These are phyloP conservation scores for Cryptococcus sp. DNA, from an alignment of 1,284 basidiomycete genomes.

Conservation along the genomic window DNA sequence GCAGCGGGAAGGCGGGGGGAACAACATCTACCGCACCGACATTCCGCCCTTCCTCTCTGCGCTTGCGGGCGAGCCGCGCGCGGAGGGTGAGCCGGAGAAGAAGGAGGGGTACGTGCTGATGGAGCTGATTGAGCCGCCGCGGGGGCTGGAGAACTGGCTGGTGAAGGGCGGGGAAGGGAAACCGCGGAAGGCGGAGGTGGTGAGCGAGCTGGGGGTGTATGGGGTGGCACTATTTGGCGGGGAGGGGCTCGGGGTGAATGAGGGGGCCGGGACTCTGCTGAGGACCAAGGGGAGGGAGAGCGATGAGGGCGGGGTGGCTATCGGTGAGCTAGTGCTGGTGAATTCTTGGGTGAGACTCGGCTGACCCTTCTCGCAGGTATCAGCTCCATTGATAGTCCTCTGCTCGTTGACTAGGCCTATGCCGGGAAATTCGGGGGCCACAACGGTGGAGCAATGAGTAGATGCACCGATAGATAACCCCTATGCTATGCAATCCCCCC, in stretches of 20 bases:
- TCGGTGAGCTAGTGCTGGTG: conserved; percentile 67
- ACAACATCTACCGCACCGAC: conserved; percentile 84
- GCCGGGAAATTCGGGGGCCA: too few relatives aligned
- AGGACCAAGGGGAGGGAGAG: conserved; percentile 89
- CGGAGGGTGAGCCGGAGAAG: conserved; percentile 25
- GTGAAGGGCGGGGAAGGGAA: conserved; percentile 56
- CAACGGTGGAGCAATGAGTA: too few relatives aligned
- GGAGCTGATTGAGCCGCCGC: conserved; percentile 79
- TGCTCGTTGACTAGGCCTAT: conserved; percentile 22
- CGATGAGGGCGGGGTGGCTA: conserved; percentile 91
- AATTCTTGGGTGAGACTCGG: not conserved
- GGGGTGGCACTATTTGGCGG: conserved; percentile 76
- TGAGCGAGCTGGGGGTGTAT: conserved; percentile 90
- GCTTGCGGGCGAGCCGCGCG: conserved; percentile 57
- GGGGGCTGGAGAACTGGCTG: conserved; percentile 65
- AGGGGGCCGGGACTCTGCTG: conserved; percentile 77
- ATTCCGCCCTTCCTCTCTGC: conserved; percentile 73
- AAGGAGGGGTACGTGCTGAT: conserved; percentile 83
- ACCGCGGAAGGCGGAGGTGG: conserved; percentile 62
- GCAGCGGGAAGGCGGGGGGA: conserved; percentile 93
- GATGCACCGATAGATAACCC: too few relatives aligned
- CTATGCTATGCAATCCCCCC: too few relatives aligned
- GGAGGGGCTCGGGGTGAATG: conserved; percentile 53
- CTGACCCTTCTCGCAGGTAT: conserved; percentile 29
- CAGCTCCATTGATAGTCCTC: conserved; percentile 43